Base-by-base conservation (phyloP, 805 yeast genomes). In the Komagataella populi region DNA sequence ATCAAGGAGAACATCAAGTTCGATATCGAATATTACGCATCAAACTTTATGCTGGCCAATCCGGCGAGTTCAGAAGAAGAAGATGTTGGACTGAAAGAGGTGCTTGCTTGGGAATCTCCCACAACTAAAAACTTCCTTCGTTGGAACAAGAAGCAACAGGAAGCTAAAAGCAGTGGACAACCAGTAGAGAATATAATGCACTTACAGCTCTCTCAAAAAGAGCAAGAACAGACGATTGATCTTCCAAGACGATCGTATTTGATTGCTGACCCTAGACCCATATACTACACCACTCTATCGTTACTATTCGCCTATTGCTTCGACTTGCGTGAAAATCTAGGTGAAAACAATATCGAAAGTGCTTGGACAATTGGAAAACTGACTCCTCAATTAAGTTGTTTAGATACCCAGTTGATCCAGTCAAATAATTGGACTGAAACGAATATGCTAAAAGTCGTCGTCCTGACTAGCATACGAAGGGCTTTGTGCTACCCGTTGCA, bases 301-400 rank as follows among this genome's bases (percentile, higher is more conserved):
- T 55, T 90, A 0, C 56, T 93, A 17, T 93, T 85, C 65, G 80
- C 84, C 1, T 85, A 80, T 57, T 76, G 77, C 50, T 89, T 83
- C 62, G 97, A 93, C 55, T 65, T 76, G 49, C 69, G 96, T 44
- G 84, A 84, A 51, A 87, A 83, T 44, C 80, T 77, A 59, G 83
- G 83, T 10, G 83, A 78, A 17, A 77, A 80, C 50, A 87, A 80
- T 16, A 80, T 86, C 4, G 99, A 93, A 64, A 84, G 95, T 52
- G 87, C 95, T 0, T 93, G 99, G 99, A 82, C 91, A 0, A 76
- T 93, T 4, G 99, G 99, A 1, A 89, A 84, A 57, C 59, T 93
- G 20, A 69, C 81, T 0, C 96, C 98, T 1, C 93, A 87, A 59
- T 65, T 91, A 44, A 63, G 89, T 6, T 80, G 74, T 56, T 67